phyloP scores from a whole-genome alignment of 164 flowering plant species.

The Aristolochia californica region DNA sequence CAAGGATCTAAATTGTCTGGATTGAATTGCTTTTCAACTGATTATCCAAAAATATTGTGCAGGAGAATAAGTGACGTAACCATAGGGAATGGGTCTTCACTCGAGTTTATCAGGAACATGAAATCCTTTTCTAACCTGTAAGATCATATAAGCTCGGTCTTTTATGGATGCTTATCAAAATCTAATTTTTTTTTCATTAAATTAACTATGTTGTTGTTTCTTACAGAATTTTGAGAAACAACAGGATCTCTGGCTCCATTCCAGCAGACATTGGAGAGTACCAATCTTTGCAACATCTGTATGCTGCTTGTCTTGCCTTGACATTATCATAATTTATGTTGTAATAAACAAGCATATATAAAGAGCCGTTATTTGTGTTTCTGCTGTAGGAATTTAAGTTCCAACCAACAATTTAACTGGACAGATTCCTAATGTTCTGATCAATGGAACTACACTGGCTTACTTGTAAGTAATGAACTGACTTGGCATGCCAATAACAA shows the following conservation, averaged over 20 bases:
- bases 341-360: too few relatives aligned
- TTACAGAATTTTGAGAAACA: conserved; percentile 55
- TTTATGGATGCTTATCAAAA: too few relatives aligned
- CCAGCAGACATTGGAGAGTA: conserved; percentile 45
- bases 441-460: conserved; percentile 7
- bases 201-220: not conserved
- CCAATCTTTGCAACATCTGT: conserved; percentile 36
- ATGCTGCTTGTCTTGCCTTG: conserved; percentile 16
- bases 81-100: conserved; percentile 42
- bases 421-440: conserved; percentile 6
- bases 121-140: conserved; percentile 37
- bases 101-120: conserved; percentile 45
- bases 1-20: too few relatives aligned
- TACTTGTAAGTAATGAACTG: conserved; percentile 7
- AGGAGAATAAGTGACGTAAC: conserved; percentile 64
- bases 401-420: conserved; percentile 15
- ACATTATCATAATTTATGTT: too few relatives aligned
- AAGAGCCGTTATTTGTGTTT: too few relatives aligned
- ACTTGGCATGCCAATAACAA: not conserved
- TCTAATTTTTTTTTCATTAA: not conserved
- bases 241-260: conserved; percentile 46
- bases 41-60: conserved; percentile 1
- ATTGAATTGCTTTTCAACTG: not conserved
- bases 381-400: conserved; percentile 13
- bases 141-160: conserved; percentile 10